Percentiles rank a stretch among this genome's conserved stretches.
phyloP scores from a whole-genome alignment of 768 basidiomycete genomes.

The Leccinum imitatum region DNA sequence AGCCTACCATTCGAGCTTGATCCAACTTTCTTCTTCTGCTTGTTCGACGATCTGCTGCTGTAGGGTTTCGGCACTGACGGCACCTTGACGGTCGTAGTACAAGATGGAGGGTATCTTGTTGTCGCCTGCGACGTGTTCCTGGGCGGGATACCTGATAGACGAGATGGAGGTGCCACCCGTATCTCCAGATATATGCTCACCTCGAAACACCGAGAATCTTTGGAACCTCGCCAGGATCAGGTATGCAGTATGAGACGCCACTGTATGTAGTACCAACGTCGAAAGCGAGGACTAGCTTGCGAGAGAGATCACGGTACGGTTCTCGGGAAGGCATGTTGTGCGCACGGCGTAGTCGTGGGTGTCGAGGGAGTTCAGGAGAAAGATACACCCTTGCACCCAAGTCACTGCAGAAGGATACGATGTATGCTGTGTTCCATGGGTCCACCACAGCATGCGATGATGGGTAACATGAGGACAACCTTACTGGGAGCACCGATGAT shows the following conservation, averaged over 20 bases:
- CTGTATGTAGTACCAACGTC: slow-evolving; percentile 21
- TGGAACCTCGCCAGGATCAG: slow-evolving; percentile 36
- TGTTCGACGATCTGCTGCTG: slow-evolving; percentile 36
- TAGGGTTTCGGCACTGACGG: slow-evolving; percentile 41
- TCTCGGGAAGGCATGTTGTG: slow-evolving; percentile 28
- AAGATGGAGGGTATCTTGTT: slow-evolving; percentile 50
- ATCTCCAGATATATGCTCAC: slow-evolving; percentile 12
- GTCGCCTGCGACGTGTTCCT: slow-evolving; percentile 44
- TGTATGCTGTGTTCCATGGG: background rate
- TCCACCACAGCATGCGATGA: background rate
- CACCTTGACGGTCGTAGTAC: slow-evolving; percentile 44
- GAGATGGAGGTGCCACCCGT: background rate
- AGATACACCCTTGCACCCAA: background rate
- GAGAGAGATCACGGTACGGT: slow-evolving; percentile 36
- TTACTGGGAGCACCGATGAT: background rate
- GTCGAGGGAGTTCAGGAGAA: background rate
- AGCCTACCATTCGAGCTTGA: slow-evolving; percentile 42
- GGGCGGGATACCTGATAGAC: slow-evolving; percentile 44
- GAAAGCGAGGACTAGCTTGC: slow-evolving; percentile 45
- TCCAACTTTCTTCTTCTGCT: slow-evolving; percentile 38
- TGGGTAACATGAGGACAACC: background rate
- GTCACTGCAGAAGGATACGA: background rate
- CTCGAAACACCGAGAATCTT: slow-evolving; percentile 28
- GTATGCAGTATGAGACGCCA: slow-evolving; percentile 38
- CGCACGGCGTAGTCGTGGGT: background rate